phyloP scores from a whole-genome alignment of 176 grass and related monocot genomes.

The Avena insularis region DNA sequence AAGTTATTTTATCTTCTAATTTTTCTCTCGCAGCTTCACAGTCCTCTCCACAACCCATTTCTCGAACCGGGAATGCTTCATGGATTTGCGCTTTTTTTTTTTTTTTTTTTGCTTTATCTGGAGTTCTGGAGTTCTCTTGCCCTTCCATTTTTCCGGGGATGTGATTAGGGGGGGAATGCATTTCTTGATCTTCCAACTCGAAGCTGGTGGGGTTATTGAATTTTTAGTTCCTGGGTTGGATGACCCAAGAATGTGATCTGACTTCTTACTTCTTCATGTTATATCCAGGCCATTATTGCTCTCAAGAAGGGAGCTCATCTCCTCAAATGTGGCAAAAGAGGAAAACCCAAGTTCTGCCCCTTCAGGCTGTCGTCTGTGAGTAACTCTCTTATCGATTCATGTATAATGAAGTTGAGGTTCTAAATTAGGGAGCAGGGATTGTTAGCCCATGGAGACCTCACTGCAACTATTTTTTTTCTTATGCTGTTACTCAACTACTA shows the following conservation, averaged over 20 bases:
- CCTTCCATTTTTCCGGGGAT: not conserved
- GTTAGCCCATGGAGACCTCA: too few relatives aligned
- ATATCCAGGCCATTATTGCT: slow-evolving; percentile 53
- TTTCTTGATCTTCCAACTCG: too few relatives aligned
- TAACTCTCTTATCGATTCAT: not conserved
- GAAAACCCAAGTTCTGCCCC: slow-evolving; percentile 60
- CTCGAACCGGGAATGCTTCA: not conserved
- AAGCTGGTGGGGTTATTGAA: not conserved
- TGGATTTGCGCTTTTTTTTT: not conserved
- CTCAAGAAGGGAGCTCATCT: slow-evolving; percentile 60
- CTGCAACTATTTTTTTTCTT: not conserved
- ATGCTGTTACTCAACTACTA: not conserved
- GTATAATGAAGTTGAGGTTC: not conserved
- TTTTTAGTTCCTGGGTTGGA: not conserved
- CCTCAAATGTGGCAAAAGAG: slow-evolving; percentile 56
- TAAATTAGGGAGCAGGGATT: too few relatives aligned
- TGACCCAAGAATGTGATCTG: not conserved
- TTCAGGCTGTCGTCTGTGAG: slow-evolving; percentile 62
- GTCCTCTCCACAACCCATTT: not conserved
- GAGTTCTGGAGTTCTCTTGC: not conserved
- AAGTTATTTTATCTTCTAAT: not conserved
- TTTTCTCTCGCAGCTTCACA: not conserved
- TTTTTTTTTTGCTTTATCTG: too few relatives aligned
- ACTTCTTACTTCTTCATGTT: not conserved
- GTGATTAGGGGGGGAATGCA: not conserved